Conservation (phyloP, 2,329 filamentous ascomycete genomes). For the Cadophora sp. region DNA sequence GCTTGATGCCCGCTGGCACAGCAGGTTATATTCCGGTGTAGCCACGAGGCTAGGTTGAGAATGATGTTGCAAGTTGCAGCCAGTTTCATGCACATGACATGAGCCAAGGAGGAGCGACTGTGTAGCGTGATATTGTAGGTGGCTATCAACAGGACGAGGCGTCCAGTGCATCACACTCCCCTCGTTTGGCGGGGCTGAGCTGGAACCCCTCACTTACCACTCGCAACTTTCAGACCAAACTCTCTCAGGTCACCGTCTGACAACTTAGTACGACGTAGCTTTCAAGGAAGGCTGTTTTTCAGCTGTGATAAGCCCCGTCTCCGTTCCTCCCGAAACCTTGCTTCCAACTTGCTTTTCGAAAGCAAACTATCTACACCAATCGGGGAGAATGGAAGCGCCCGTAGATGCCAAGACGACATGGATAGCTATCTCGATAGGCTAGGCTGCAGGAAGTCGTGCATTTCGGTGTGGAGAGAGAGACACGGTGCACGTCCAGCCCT, state of each 20-base stretch:
- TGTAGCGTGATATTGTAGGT: neutral
- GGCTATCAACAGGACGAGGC: no score
- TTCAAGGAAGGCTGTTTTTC: no score
- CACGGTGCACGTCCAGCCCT: no score
- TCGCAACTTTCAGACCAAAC: neutral
- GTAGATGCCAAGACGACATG: constrained; percentile 5
- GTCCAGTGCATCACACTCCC: neutral
- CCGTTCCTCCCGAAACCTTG: neutral
- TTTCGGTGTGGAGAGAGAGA: no score
- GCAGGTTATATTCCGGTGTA: neutral
- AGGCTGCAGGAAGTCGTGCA: no score
- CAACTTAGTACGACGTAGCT: no score
- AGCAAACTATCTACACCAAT: neutral
- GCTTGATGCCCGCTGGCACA: neutral
- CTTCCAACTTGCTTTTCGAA: neutral
- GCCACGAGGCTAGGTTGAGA: no score
- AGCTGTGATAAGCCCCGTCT: no score
- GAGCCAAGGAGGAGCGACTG: constrained; percentile 4
- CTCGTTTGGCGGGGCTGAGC: neutral
- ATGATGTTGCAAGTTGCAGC: neutral
- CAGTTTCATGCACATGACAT: constrained; percentile 13
- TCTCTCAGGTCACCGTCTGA: no score
- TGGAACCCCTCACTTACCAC: neutral
- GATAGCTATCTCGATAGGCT: neutral
- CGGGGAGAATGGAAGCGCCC: constrained; percentile 5